Percentiles rank a stretch among this genome's conserved stretches.
These are phyloP conservation scores for Flaveria brownii DNA, from an alignment of 129 eudicot species.

Conservation along the genomic window DNA sequence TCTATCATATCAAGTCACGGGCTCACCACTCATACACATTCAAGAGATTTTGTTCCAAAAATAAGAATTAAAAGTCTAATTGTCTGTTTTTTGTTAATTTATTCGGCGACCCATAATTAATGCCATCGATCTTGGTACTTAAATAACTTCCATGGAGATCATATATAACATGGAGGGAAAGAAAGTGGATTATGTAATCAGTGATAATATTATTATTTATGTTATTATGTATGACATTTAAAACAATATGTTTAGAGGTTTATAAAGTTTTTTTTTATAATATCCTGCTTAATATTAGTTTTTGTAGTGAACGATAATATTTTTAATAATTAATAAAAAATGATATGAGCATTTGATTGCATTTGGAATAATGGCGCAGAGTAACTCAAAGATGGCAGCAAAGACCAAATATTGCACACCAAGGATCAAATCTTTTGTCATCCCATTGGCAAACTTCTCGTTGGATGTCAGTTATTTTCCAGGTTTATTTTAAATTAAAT, in stretches of 20 bases:
- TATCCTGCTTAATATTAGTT: not conserved
- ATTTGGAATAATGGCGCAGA: constrained; percentile 43
- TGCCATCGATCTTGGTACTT: not conserved
- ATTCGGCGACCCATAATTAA: not conserved
- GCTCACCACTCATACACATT: not conserved
- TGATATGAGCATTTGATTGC: not conserved
- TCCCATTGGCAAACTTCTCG: constrained; percentile 82
- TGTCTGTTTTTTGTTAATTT: no score
- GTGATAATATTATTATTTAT: not conserved
- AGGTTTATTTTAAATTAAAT: constrained; percentile 40
- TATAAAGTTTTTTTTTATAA: not conserved
- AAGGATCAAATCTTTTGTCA: constrained; percentile 89
- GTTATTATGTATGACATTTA: not conserved
- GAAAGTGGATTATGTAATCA: not conserved
- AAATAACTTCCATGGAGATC: not conserved
- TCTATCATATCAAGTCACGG: constrained; percentile 24
- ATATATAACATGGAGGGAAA: no score
- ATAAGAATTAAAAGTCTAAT: not conserved
- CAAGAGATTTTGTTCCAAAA: not conserved
- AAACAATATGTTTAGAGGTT: not conserved
- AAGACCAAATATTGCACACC: constrained; percentile 89
- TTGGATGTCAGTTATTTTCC: constrained; percentile 77
- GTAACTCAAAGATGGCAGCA: constrained; percentile 78
- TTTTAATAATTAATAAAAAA: no score
- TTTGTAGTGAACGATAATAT: not conserved